phyloP scores from a whole-genome alignment of 345 rosid genomes.

The Syzygium jambos region DNA sequence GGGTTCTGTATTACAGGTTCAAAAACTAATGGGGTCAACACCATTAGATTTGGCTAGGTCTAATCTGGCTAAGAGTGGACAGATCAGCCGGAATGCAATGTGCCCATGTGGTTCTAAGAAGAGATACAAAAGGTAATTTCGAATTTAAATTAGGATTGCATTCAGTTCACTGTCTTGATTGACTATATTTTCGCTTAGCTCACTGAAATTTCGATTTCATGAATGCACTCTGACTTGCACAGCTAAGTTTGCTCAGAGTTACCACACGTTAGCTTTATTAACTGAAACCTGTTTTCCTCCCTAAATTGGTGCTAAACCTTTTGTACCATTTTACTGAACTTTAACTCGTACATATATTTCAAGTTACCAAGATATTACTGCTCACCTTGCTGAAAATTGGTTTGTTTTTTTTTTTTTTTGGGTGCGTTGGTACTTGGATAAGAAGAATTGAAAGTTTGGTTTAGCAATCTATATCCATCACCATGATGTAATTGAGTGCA shows the following conservation, averaged over 20 bases:
- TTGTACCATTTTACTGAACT: background rate
- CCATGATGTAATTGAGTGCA: background rate
- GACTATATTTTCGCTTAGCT: background rate
- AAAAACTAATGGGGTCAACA: constrained; percentile 82
- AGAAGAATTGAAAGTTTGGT: background rate
- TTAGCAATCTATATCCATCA: background rate
- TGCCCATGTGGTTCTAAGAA: constrained; percentile 98
- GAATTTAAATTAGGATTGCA: background rate
- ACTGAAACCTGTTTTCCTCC: background rate
- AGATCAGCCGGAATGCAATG: constrained; percentile 82
- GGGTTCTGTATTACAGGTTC: constrained; percentile 40
- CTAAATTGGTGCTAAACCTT: background rate
- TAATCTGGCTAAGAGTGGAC: constrained; percentile 83
- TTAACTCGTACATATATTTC: background rate
- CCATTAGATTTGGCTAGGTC: constrained; percentile 82
- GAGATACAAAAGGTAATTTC: constrained; percentile 73
- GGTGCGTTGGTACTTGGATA: background rate
- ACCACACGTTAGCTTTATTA: background rate
- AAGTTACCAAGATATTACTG: background rate
- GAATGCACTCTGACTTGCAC: background rate
- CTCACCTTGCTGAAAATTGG: background rate
- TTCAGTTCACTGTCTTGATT: background rate
- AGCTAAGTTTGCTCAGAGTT: background rate
- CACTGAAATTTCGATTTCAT: background rate
- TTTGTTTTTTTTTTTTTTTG: background rate